Percentiles rank a stretch among this genome's conserved stretches.
phyloP scores from a whole-genome alignment of 2,329 filamentous ascomycete genomes.

The Cyphellophora attinorum region DNA sequence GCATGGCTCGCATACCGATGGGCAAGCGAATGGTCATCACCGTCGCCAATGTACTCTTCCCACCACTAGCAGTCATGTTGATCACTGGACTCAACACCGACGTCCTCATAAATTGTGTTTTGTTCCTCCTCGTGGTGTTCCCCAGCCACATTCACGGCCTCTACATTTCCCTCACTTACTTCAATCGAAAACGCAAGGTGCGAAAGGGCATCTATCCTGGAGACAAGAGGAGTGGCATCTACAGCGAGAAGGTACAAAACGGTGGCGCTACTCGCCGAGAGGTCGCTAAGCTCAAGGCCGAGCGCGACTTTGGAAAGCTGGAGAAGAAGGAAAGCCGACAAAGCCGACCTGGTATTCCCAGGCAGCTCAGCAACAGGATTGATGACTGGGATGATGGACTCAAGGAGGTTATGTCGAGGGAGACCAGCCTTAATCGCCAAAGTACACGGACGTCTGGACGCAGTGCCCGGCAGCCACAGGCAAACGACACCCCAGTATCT shows the following conservation, averaged over 20 bases:
- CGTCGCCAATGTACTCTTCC: slow-evolving; percentile 31
- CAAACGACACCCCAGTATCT: not conserved
- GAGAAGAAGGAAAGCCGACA: slow-evolving; percentile 7
- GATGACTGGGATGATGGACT: slow-evolving; percentile 10
- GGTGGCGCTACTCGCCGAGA: slow-evolving; percentile 25
- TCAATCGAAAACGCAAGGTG: slow-evolving; percentile 27
- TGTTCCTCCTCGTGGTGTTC: slow-evolving; percentile 31
- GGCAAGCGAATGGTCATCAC: slow-evolving; percentile 26
- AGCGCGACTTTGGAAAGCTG: slow-evolving; percentile 8
- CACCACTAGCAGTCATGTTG: slow-evolving; percentile 27
- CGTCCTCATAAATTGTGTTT: slow-evolving; percentile 26
- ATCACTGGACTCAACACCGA: slow-evolving; percentile 27
- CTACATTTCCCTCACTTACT: slow-evolving; percentile 31
- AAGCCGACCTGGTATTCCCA: not conserved
- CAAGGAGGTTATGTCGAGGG: slow-evolving; percentile 3
- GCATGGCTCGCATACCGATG: slow-evolving; percentile 11
- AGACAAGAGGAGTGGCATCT: slow-evolving; percentile 24
- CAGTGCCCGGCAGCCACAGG: not conserved
- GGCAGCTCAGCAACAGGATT: slow-evolving; percentile 2
- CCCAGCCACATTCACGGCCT: slow-evolving; percentile 32
- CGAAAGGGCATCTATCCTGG: slow-evolving; percentile 29
- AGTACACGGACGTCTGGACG: slow-evolving; percentile 1
- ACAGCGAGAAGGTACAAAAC: slow-evolving; percentile 26
- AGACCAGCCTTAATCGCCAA: slow-evolving; percentile 2
- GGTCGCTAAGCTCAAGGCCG: slow-evolving; percentile 21